Evolutionary conservation across 2,329 filamentous ascomycete genomes (phyloP), one percentile per base, ranked within the genome.

Genomic region (Tolypocladium tundrense): DNA sequence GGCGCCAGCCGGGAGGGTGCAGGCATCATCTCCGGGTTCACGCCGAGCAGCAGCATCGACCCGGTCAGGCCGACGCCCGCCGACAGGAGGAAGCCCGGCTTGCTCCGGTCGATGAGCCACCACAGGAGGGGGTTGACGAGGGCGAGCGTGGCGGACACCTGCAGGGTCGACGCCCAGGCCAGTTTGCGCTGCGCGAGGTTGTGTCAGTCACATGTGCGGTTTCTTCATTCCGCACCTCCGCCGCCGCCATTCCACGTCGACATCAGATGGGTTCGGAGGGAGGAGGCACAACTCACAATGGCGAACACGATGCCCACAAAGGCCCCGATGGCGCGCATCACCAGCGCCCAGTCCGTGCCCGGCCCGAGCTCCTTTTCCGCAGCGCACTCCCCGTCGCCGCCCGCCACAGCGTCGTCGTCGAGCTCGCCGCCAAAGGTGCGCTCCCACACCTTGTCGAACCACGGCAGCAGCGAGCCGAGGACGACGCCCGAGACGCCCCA

Each of bases 81-180:
- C 0, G 90, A 91, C 57, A 97, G 81, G 40, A 94, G 75, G 64
- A 97, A 88, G 5, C 94, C 94, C 0, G 91, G 83, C 64, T 85
- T 86, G 53, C 91, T 94, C 55, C 93, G 89, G 73, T 99, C 94
- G 68, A 99, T 88, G 31, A 97, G 79, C 73, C 96, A 99, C 94
- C 94, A 99, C 21, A 99, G 77, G 11, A 94, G 88, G 1, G 94
- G 93, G 69, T 97, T 97, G 24, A 88, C 90, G 60, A 97, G 84
- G 27, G 91, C 90, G 54, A 99, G 85, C 1, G 92, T 94, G 33
- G 95, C 73, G 1, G 92, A 95, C 24, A 95, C 86, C 73, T 99
- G 94, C n/a, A 96, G 84, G 1, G 91, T 94, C 10, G 92, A 97
- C 66, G 92, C 83, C 94, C 94, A 99, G 1, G 91, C 89, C 11